A percentile compares a stretch with the other conserved stretches of the same genome.
Evolutionary conservation across 495 filamentous ascomycete species (phyloP).

Genomic region (Beverwykella pulmonaria): DNA sequence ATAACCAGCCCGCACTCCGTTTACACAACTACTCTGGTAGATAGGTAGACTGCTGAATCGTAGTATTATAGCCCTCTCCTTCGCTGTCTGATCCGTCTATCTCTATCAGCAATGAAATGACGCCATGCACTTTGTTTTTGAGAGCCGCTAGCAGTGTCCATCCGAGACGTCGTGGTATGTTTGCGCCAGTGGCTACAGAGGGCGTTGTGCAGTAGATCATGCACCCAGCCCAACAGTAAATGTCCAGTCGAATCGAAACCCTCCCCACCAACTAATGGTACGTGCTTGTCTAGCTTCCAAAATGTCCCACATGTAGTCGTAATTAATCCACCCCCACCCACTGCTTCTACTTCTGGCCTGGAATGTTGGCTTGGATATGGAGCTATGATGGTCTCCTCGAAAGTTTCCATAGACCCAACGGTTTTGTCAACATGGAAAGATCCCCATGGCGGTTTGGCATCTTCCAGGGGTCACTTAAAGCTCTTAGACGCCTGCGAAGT

Average conservation of each 20-base stretch:
- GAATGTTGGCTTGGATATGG: not conserved
- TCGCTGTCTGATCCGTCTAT: not conserved
- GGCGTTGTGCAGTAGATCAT: conserved; percentile 24
- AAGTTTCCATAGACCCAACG: not conserved
- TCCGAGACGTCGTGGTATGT: conserved; percentile 1
- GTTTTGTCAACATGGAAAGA: not conserved
- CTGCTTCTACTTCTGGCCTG: not conserved
- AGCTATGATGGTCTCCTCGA: not conserved
- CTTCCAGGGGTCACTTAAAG: not conserved
- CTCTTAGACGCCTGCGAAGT: not conserved
- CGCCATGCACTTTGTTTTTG: conserved; percentile 6
- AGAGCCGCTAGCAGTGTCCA: conserved; percentile 8
- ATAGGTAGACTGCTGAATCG: not conserved
- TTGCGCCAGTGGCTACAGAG: conserved; percentile 4
- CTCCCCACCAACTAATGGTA: conserved; percentile 16
- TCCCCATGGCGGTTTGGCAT: not conserved
- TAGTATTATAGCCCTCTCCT: not conserved
- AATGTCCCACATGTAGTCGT: not conserved
- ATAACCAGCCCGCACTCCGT: conserved; percentile 1
- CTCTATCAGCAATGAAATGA: not conserved
- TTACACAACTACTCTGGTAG: not conserved
- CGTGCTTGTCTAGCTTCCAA: conserved; percentile 7
- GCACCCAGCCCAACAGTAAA: not conserved
- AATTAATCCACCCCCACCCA: not conserved
- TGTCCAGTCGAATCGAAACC: conserved; percentile 1